Evolutionary conservation across 148 eudicot species (phyloP), one percentile per base, ranked within the genome.

Genomic region (Chenopodium quinoa): DNA sequence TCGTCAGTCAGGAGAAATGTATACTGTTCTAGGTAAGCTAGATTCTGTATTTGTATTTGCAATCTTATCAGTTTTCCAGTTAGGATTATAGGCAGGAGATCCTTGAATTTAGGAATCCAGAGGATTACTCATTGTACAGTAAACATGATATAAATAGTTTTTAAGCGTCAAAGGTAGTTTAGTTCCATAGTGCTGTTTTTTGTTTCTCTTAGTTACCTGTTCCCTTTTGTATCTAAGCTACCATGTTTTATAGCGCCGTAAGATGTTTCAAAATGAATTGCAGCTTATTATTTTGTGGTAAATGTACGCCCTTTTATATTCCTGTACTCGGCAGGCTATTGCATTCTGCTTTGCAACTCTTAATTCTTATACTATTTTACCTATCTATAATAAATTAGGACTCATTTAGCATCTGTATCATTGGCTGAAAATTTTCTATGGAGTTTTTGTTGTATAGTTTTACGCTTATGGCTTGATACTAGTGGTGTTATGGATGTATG

Each of bases 51-150:
- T 78, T 73, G 75, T 75, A 56, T 73, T 54, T 66, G 71, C 75
- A 78, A 73, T 69, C 54, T 27, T 66, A 52, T 81, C 63, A 85
- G 82, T 64, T 78, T 84, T 64, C 29, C 34, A 17, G 78, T 8
- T 74, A 85, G 75, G 70, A 66, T 77, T 67, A 62, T 72, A 84
- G 86, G 78, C 78, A 72, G 83, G 77, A 81, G 71, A 67, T 73
- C 69, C 71, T 84, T 77, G 40, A 80, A 73, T 73, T 66, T 78
- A 83, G 81, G 78, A 50, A 66, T 62, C 75, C 44, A 76, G 74
- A 72, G 70, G 77, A 80, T 81, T 71, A 65, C 74, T 77, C 29
- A 70, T 52, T 85, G 87, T 85, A 85, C 82, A 85, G 87, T 58
- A 62, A 71, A 81, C 40, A 54, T 78, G 75, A 34, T 17, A 52